Conservation (phyloP, 2,329 filamentous ascomycete species). For the Phyllosticta citriasiana region DNA sequence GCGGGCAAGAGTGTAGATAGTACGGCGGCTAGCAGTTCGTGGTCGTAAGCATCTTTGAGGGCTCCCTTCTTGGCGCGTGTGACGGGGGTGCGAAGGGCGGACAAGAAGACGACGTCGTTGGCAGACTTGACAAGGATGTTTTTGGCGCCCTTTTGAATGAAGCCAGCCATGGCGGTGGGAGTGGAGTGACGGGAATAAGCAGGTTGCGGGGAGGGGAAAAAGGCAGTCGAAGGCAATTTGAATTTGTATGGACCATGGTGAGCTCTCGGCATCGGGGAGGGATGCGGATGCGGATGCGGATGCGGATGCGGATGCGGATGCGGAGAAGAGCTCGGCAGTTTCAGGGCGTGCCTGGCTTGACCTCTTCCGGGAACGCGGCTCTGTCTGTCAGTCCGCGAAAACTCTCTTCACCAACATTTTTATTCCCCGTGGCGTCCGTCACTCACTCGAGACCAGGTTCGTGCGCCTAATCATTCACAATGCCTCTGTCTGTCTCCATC, state of each 20-base stretch:
- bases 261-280: background rate
- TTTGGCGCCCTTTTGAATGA: constrained; percentile 53
- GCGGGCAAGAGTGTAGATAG: constrained; percentile 28
- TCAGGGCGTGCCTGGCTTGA: background rate
- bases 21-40: constrained; percentile 58
- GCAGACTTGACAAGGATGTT: constrained; percentile 69
- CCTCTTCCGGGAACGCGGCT: background rate
- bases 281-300: background rate
- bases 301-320: constrained; percentile 1
- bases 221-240: background rate
- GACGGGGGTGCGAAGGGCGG: constrained; percentile 79
- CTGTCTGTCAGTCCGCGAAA: background rate
- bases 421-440: background rate
- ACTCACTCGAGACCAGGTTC: background rate
- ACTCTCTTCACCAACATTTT: background rate
- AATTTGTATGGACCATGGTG: background rate
- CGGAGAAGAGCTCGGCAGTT: background rate
- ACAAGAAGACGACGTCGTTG: constrained; percentile 78
- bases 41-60: constrained; percentile 81
- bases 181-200: background rate
- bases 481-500: background rate
- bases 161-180: constrained; percentile 27
- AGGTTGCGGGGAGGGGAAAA: background rate
- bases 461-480: background rate
- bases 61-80: constrained; percentile 74